phyloP scores from a whole-genome alignment of 371 early-diverging fungal genomes.

The Zopfochytrium polystomum region DNA sequence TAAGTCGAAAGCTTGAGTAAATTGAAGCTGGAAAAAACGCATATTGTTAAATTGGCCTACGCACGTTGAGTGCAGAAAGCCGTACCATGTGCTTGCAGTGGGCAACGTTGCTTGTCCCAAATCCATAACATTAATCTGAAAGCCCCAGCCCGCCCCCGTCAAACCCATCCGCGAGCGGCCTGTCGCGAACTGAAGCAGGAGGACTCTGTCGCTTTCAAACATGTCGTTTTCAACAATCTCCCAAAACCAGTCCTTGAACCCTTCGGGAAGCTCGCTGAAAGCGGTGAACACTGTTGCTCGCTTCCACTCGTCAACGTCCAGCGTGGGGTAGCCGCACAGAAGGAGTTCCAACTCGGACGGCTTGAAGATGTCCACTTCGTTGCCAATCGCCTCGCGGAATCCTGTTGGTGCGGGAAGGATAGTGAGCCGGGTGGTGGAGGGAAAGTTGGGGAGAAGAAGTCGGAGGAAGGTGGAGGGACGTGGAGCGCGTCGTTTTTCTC shows the following conservation, averaged over 20 bases:
- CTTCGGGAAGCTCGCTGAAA: background rate
- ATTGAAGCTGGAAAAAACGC: no score
- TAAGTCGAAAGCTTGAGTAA: conserved; percentile 23
- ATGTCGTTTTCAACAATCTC: conserved; percentile 19
- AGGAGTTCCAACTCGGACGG: conserved; percentile 23
- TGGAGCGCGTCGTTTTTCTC: no score
- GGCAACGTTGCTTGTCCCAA: conserved; percentile 13
- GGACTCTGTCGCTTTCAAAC: conserved; percentile 12
- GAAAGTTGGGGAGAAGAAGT: no score
- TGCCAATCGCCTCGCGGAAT: no score
- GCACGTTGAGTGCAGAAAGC: no score
- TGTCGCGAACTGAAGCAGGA: conserved; percentile 25
- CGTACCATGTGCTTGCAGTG: conserved; percentile 26
- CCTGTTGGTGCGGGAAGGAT: no score
- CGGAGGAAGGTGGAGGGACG: no score
- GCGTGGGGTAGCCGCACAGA: conserved; percentile 11
- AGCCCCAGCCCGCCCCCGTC: conserved; percentile 7
- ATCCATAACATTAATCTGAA: conserved; percentile 6
- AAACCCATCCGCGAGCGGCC: conserved; percentile 4
- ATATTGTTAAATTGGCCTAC: no score
- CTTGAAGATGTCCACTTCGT: no score
- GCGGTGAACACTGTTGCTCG: conserved; percentile 6
- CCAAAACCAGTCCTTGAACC: conserved; percentile 24
- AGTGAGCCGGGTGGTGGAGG: no score
- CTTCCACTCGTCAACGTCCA: conserved; percentile 14